Conservation (phyloP, 345 rosid genomes). For the Luvunga scandens region DNA sequence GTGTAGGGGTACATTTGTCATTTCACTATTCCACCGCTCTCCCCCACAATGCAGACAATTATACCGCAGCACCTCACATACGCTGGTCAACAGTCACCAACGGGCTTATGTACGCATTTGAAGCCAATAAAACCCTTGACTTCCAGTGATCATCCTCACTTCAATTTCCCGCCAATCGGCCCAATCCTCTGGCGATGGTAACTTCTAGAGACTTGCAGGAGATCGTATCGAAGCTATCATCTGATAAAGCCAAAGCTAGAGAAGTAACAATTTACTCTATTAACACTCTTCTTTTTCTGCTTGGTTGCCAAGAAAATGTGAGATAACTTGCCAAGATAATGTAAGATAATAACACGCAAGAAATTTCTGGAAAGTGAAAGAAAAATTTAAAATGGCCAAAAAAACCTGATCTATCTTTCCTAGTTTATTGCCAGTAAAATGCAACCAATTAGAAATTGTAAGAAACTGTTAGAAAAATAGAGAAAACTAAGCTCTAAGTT, state of each 20-base stretch:
- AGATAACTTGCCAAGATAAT: no score
- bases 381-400: no score
- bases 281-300: slow-evolving; percentile 10
- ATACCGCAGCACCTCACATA: no score
- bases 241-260: slow-evolving; percentile 82
- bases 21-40: no score
- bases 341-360: no score
- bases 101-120: no score
- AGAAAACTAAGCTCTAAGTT: slow-evolving; percentile 1
- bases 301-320: slow-evolving; percentile 3
- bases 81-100: no score
- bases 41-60: no score
- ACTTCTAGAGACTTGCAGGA: slow-evolving; percentile 77
- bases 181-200: slow-evolving; percentile 30
- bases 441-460: background rate
- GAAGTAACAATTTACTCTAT: slow-evolving; percentile 48
- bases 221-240: slow-evolving; percentile 79
- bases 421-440: slow-evolving; percentile 13
- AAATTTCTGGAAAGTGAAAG: no score
- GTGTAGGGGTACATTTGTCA: no score
- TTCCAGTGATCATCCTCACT: background rate
- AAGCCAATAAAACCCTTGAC: no score
- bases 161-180: slow-evolving; percentile 3
- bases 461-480: background rate
- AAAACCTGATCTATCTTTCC: background rate